Evolutionary conservation across 441 rosid species (phyloP).

Genomic region (Pelargonium citronellum): DNA sequence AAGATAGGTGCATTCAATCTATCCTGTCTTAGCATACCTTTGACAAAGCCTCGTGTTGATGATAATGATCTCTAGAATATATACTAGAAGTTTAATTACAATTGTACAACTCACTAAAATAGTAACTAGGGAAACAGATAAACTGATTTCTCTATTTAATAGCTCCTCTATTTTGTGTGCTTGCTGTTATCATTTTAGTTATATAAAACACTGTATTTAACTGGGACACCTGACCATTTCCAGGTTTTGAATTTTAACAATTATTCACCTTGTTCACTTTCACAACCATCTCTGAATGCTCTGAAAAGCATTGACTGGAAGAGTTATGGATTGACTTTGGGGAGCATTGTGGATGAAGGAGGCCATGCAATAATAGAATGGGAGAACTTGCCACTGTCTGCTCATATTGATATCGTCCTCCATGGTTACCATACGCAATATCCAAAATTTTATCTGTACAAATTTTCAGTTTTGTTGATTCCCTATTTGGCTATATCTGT

Average conservation of each 20-base stretch:
- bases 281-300: constrained; percentile 44
- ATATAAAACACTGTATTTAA: not conserved
- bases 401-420: constrained; percentile 46
- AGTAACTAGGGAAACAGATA: too few relatives aligned
- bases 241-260: constrained; percentile 72
- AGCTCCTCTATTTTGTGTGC: not conserved
- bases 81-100: not conserved
- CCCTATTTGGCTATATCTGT: constrained; percentile 14
- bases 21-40: not conserved
- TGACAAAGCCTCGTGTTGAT: not conserved
- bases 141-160: too few relatives aligned
- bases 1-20: too few relatives aligned
- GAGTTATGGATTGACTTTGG: constrained; percentile 64
- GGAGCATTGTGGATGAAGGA: constrained; percentile 40
- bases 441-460: constrained; percentile 27
- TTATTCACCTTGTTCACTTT: constrained; percentile 48
- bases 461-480: not conserved
- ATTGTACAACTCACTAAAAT: not conserved
- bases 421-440: constrained; percentile 66
- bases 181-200: not conserved
- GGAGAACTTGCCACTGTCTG: constrained; percentile 55
- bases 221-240: constrained; percentile 14
- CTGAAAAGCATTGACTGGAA: constrained; percentile 69
- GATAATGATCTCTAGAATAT: not conserved
- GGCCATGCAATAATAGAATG: constrained; percentile 44